Evolutionary conservation across 148 eudicot species (phyloP).

Genomic region (Vaccinium darrowii): DNA sequence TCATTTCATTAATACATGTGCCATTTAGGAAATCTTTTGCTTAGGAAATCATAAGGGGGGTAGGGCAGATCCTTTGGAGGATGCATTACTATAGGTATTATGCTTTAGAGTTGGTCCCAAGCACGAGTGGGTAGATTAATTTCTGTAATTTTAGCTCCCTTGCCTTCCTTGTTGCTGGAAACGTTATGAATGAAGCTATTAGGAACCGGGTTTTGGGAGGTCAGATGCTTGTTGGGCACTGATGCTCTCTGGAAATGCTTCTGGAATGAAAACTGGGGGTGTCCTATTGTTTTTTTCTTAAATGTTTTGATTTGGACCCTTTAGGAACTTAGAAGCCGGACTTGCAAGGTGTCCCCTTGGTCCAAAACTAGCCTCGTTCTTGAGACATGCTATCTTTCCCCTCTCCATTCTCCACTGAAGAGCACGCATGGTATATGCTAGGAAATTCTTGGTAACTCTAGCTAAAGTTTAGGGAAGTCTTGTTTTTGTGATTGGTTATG

Average conservation of each 20-base stretch:
- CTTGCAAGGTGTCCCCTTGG: not conserved
- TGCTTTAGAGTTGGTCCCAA: not conserved
- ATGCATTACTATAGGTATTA: not conserved
- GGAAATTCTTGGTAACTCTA: not conserved
- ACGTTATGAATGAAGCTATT: not conserved
- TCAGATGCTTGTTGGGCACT: not conserved
- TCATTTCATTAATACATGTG: not conserved
- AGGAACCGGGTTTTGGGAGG: not conserved
- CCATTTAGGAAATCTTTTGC: not conserved
- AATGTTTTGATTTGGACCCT: not conserved
- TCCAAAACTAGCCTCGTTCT: not conserved
- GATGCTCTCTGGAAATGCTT: not conserved
- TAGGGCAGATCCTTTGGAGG: not conserved
- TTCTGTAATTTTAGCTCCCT: not conserved
- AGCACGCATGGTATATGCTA: not conserved
- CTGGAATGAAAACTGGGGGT: not conserved
- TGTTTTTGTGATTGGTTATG: not conserved
- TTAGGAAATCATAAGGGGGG: not conserved
- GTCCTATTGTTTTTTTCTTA: not conserved
- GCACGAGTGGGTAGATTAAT: not conserved
- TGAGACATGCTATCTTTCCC: not conserved
- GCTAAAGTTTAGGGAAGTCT: not conserved
- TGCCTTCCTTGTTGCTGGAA: not conserved
- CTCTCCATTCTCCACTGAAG: not conserved
- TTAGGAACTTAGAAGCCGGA: not conserved